Conservation (phyloP, 768 basidiomycete genomes). For the Sistotremastrum niveocremeum region DNA sequence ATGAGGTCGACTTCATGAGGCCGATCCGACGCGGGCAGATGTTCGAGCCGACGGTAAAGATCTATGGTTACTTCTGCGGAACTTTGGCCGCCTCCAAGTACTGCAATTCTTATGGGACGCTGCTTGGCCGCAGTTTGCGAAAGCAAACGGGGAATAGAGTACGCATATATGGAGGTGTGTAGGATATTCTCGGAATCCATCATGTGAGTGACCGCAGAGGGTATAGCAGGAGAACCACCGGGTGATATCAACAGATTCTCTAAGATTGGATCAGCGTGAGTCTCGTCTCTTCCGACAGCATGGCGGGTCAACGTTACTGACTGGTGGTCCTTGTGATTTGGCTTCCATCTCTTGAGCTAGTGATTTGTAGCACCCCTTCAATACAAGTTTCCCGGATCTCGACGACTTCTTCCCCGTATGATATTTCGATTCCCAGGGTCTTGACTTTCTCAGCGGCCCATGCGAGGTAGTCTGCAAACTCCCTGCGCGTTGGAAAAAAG, state of each 20-base stretch:
- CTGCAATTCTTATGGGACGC: slow-evolving; percentile 26
- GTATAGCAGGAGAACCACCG: slow-evolving; percentile 33
- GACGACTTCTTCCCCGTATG: slow-evolving; percentile 34
- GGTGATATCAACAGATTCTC: slow-evolving; percentile 39
- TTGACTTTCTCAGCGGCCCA: slow-evolving; percentile 37
- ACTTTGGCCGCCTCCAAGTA: slow-evolving; percentile 36
- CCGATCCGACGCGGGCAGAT: slow-evolving; percentile 14
- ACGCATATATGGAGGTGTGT: slow-evolving; percentile 31
- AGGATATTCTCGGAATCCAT: slow-evolving; percentile 18
- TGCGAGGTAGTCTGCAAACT: slow-evolving; percentile 39
- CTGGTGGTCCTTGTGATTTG: no score
- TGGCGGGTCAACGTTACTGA: neutral
- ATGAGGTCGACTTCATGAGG: slow-evolving; percentile 34
- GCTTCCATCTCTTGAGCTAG: no score
- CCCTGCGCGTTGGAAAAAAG: slow-evolving; percentile 36
- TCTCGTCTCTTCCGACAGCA: neutral
- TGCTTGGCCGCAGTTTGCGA: slow-evolving; percentile 5
- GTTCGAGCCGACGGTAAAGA: slow-evolving; percentile 24
- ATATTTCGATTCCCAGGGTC: slow-evolving; percentile 27
- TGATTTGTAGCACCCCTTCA: no score
- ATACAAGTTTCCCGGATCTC: slow-evolving; percentile 16
- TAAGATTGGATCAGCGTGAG: slow-evolving; percentile 5
- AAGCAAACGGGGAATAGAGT: slow-evolving; percentile 24
- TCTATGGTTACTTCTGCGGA: slow-evolving; percentile 34
- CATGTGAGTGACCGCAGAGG: slow-evolving; percentile 19